phyloP scores from a whole-genome alignment of 2,329 filamentous ascomycete genomes.

The Fusarium goolgardi region DNA sequence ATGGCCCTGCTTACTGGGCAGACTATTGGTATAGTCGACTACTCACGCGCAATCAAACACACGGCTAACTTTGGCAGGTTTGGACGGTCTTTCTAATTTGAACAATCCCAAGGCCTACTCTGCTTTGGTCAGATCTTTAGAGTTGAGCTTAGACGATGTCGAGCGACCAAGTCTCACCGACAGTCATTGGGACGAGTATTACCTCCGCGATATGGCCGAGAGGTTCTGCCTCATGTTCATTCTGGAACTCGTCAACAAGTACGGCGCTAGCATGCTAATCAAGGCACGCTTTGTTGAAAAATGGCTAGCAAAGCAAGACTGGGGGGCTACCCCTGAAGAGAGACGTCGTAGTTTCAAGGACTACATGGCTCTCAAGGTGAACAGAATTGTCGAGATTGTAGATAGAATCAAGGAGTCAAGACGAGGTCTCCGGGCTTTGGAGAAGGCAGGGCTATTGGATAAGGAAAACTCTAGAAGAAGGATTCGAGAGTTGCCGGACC shows the following conservation, averaged over 20 bases:
- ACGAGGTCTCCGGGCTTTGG: constrained; percentile 64
- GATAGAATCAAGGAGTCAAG: constrained; percentile 60
- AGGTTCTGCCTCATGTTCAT: constrained; percentile 70
- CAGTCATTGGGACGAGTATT: constrained; percentile 71
- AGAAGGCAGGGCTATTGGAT: constrained; percentile 61
- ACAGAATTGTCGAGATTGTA: constrained; percentile 65
- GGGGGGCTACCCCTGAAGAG: constrained; percentile 68
- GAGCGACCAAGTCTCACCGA: constrained; percentile 65
- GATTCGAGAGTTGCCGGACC: constrained; percentile 49
- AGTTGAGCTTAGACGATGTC: constrained; percentile 64
- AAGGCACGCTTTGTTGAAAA: constrained; percentile 74
- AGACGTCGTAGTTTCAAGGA: constrained; percentile 64
- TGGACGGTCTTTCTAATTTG: constrained; percentile 58
- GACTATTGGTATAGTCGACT: constrained; percentile 47
- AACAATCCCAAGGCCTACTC: constrained; percentile 64
- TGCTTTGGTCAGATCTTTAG: constrained; percentile 70
- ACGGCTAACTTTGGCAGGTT: constrained; percentile 46
- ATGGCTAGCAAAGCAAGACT: constrained; percentile 80
- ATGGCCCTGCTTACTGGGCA: constrained; percentile 65
- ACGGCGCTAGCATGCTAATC: constrained; percentile 67
- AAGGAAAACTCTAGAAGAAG: constrained; percentile 49
- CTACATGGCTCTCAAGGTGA: constrained; percentile 63
- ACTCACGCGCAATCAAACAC: neutral
- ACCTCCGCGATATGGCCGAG: constrained; percentile 70
- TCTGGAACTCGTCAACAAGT: constrained; percentile 68